Base-by-base conservation (phyloP, 768 basidiomycete genomes). In the Paxillus ammoniavirescens region DNA sequence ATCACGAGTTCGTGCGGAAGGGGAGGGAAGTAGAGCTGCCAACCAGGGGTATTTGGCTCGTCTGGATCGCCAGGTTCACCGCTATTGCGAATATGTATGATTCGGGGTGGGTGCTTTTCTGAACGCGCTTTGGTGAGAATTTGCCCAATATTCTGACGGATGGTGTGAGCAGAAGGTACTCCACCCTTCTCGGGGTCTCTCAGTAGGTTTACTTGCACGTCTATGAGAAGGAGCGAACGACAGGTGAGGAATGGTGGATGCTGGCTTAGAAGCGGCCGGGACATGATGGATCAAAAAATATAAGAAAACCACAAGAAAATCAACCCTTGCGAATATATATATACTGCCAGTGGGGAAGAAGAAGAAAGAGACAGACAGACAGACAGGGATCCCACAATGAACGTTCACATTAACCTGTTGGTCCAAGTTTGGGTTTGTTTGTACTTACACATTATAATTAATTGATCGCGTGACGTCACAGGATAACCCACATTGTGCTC, bases 1-100 rank as follows among this genome's bases (percentile, higher is more conserved):
- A 88, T 59, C 48, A 86, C 72, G 47, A 70, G 64, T 64, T 88
- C 86, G 61, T 73, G 61, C 0, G 75, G 66, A 8, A 75, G 74
- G 0, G 83, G 80, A 15, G 72, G 60, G 68, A 82, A 80, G 50
- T 77, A 76, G 60, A 89, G 81, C 59, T 80, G 67, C 87, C 86
- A 89, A 3, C 84, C 84, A 1, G 75, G 64, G 0, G 80, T 70
- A 55, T 73, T 57, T 0, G 77, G 79, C 62, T 83, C 82, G 69
- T 88, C 87, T 5, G 79, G 66, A 13, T 88, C 85, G 38, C 84
- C 79, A 1, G 61, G 57, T 58, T 83, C 86, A 33, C 87, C 87
- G 15, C 64, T 75, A 66, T 87, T 87, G 55, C 86, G 84, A 54
- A 87, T 76, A 64, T 88, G 87, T 47, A 88, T 73, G 68, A 88